Base-by-base conservation (phyloP, 23 red algal genomes). In the Pyropia haitanensis region DNA sequence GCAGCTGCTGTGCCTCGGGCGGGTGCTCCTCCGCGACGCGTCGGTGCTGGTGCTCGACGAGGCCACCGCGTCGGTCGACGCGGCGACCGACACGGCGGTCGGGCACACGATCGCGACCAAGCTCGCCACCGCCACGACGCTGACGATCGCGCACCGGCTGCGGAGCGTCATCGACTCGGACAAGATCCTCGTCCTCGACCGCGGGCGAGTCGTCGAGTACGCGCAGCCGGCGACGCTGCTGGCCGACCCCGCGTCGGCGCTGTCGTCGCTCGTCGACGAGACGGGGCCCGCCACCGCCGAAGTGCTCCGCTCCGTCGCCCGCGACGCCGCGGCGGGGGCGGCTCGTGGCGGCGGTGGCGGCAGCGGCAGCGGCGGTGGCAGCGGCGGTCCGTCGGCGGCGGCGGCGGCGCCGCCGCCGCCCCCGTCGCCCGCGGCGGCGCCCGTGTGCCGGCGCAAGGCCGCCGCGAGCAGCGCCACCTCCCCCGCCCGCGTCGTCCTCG, bases 141-240 rank as follows among this genome's bases (percentile, higher is more conserved):
- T 96, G 17, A 90, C 77, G 15, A 88, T 96, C 56, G 92, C 92
- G 14, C 92, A 96, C 49, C 84, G 92, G 17, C 48, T 96, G 29
- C 57, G 85, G 59, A 87, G 79, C 10, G 78, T 96, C 9, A 80
- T 96, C 48, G 70, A 76, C 18, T 79, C 70, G 56, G 92, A 96
- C 51, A 62, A 69, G 29, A 82, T 96, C 53, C 75, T 98, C 0
- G 94, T 86, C 19, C 73, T 98, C 60, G 94, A 89, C 61, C 49
- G 61, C 19, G 94, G 94, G 46, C 71, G 72, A 22, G 79, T 98
- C 1, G 81, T 70, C 1, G 94, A 98, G 55, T 76, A 64, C 51
- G 94, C 76, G 7, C 20, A 39, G 53, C 94, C 94, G 8, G 79
- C 60, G 26, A 69, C 73, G 24, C 77, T 98, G 7, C 18, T 91